Conservation (phyloP, 2,329 filamentous ascomycete genomes). For the Monosporascus sp. region DNA sequence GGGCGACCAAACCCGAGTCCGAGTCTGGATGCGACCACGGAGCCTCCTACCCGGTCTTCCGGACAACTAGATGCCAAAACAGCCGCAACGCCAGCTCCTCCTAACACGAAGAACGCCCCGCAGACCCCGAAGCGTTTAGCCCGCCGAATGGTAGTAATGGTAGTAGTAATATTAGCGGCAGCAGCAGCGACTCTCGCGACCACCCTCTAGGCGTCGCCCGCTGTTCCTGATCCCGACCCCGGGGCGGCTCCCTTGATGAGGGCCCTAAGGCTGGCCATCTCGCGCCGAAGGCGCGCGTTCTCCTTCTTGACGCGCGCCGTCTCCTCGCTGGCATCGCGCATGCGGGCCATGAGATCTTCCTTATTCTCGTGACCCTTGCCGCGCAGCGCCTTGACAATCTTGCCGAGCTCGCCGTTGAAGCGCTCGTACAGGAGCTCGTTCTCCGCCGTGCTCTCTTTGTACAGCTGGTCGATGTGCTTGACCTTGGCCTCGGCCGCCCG, state of each 20-base stretch:
- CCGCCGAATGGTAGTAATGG: not conserved
- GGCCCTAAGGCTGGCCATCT: constrained; percentile 66
- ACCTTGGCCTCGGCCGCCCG: constrained; percentile 72
- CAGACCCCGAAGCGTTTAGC: constrained; percentile 4
- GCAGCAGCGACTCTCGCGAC: constrained; percentile 6
- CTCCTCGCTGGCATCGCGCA: constrained; percentile 75
- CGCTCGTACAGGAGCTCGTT: constrained; percentile 89
- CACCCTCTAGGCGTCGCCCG: constrained; percentile 23
- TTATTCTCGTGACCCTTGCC: constrained; percentile 70
- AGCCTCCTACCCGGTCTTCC: not conserved
- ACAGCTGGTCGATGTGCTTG: constrained; percentile 79
- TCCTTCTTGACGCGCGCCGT: constrained; percentile 74
- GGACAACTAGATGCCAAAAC: constrained; percentile 10
- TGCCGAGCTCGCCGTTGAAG: constrained; percentile 86
- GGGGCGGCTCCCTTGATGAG: constrained; percentile 38
- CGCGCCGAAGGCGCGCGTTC: constrained; percentile 75
- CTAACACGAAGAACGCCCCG: constrained; percentile 14
- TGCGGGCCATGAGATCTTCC: constrained; percentile 65
- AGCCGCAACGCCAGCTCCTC: constrained; percentile 9
- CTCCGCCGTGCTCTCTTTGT: constrained; percentile 81
- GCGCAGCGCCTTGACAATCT: constrained; percentile 71
- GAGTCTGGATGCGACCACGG: not conserved
- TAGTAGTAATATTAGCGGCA: not conserved
- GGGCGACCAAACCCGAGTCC: too few species aligned
- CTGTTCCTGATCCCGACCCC: not conserved